phyloP scores from a whole-genome alignment of 345 rosid genomes.

The Boechera retrofracta region DNA sequence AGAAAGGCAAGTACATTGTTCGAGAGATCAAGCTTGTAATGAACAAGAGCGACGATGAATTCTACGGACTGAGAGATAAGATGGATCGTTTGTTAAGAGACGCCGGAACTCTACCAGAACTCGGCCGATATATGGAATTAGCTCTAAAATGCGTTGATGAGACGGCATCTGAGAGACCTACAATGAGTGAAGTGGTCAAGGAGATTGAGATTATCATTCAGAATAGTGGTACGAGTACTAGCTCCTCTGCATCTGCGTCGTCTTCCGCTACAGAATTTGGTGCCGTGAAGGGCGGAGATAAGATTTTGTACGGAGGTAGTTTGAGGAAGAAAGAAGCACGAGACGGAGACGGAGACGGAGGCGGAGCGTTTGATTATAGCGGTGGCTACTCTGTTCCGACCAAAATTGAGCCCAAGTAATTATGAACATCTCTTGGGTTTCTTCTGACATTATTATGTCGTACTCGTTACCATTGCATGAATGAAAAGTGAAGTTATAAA shows the following conservation, averaged over 20 bases:
- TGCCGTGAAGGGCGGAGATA: slow-evolving; percentile 49
- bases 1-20: slow-evolving; percentile 88
- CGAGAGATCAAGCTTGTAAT: slow-evolving; percentile 65
- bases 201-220: slow-evolving; percentile 74
- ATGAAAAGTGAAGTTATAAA: not conserved
- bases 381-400: slow-evolving; percentile 67
- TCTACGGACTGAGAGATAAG: slow-evolving; percentile 68
- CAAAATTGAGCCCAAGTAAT: slow-evolving; percentile 72
- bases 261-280: slow-evolving; percentile 81
- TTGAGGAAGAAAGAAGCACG: slow-evolving; percentile 48
- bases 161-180: slow-evolving; percentile 81
- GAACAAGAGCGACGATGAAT: slow-evolving; percentile 63
- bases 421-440: not conserved
- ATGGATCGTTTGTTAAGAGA: slow-evolving; percentile 69
- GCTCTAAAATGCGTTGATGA: slow-evolving; percentile 90
- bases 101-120: slow-evolving; percentile 54
- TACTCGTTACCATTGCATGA: not conserved
- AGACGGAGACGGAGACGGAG: slow-evolving; percentile 37
- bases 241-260: slow-evolving; percentile 80
- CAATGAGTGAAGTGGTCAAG: slow-evolving; percentile 85
- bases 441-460: not conserved
- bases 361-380: slow-evolving; percentile 65
- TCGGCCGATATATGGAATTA: slow-evolving; percentile 68
- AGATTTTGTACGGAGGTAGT: slow-evolving; percentile 57
- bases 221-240: slow-evolving; percentile 67